A percentile compares a stretch with the other conserved stretches of the same genome.
These are phyloP conservation scores for Crithidia fasciculata DNA, from an alignment of 208 protist genomes.

Conservation along the genomic window DNA sequence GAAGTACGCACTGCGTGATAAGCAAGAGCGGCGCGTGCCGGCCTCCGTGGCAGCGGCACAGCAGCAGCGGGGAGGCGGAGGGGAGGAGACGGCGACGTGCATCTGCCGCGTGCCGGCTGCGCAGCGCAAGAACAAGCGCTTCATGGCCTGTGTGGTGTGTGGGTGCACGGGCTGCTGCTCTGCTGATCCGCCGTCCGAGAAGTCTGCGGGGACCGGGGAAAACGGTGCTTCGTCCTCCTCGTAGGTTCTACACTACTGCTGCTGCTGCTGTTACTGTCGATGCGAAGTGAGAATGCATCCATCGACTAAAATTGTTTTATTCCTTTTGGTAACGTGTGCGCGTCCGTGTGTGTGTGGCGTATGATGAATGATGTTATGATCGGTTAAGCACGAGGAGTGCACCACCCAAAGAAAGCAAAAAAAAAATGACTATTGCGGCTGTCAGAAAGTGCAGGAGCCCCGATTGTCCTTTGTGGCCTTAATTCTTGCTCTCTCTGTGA, in stretches of 20 bases:
- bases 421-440: not conserved
- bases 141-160: conserved; percentile 78
- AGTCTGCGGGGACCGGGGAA: not conserved
- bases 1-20: conserved; percentile 66
- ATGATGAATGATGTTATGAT: too few relatives aligned
- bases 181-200: conserved; percentile 32
- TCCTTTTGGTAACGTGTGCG: too few relatives aligned
- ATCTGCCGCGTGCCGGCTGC: conserved; percentile 80
- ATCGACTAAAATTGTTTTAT: too few relatives aligned
- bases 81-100: conserved; percentile 42
- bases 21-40: conserved; percentile 37
- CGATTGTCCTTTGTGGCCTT: too few relatives aligned
- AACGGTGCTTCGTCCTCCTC: not conserved
- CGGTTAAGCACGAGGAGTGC: too few relatives aligned
- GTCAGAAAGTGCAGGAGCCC: too few relatives aligned
- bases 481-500: too few relatives aligned
- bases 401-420: not conserved
- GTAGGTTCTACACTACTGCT: not conserved
- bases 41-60: conserved; percentile 13
- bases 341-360: too few relatives aligned
- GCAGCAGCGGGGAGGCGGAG: not conserved
- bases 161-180: conserved; percentile 82
- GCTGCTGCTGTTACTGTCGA: not conserved
- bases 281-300: too few relatives aligned
- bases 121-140: conserved; percentile 58